A percentile compares a stretch with the other conserved stretches of the same genome.
These are phyloP conservation scores for Pythium aphanidermatum DNA, from an alignment of 352 stramenopile genomes.

Conservation along the genomic window DNA sequence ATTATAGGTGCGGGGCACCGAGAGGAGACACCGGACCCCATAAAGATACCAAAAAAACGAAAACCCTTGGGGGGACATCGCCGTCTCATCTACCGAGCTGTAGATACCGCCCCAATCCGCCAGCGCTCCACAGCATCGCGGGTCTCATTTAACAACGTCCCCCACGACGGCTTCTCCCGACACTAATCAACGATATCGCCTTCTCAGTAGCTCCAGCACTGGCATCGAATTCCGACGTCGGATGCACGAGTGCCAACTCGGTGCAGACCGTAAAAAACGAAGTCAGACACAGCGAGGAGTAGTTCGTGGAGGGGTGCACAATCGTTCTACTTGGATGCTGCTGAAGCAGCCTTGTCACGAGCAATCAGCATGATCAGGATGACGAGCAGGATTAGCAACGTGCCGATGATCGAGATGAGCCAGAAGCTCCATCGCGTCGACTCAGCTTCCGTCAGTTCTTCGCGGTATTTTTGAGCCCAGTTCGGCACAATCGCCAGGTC, in stretches of 20 bases:
- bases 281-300: too few species aligned
- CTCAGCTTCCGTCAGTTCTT: constrained; percentile 69
- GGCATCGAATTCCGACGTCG: constrained; percentile 13
- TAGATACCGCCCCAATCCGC: too few species aligned
- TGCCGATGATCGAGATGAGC: constrained; percentile 68
- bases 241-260: too few species aligned
- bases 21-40: constrained; percentile 5
- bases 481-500: constrained; percentile 87
- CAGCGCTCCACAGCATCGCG: too few species aligned
- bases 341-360: constrained; percentile 32
- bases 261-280: too few species aligned
- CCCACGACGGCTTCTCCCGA: too few species aligned
- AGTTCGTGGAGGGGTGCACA: not conserved
- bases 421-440: constrained; percentile 70
- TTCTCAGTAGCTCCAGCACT: not conserved
- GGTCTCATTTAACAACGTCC: too few species aligned
- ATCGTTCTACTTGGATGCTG: constrained; percentile 4
- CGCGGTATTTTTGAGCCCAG: constrained; percentile 85
- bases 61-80: not conserved
- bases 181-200: not conserved
- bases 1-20: constrained; percentile 11
- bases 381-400: constrained; percentile 62
- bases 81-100: too few species aligned
- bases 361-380: constrained; percentile 77
- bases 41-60: constrained; percentile 23